phyloP scores from a whole-genome alignment of 257 asterid genomes.

The Scutellaria galericulata region DNA sequence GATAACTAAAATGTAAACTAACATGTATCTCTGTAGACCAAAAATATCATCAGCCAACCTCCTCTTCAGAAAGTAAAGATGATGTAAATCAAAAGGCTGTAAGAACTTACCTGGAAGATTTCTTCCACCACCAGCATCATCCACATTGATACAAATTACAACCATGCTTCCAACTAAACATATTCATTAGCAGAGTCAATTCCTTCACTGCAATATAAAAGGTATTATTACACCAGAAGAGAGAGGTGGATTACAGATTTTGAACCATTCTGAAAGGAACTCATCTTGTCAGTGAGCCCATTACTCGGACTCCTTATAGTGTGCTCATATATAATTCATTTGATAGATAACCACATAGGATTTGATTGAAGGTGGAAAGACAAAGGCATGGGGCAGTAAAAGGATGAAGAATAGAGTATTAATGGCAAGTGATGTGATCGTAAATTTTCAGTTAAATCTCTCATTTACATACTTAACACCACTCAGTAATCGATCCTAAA shows the following conservation, averaged over 20 bases:
- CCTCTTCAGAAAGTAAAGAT: background rate
- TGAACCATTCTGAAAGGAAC: constrained; percentile 1
- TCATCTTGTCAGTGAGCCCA: background rate
- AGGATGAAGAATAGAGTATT: background rate
- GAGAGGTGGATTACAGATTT: background rate
- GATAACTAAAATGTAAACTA: background rate
- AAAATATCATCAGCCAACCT: background rate
- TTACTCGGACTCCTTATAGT: background rate
- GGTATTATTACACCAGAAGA: background rate
- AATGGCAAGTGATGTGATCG: background rate
- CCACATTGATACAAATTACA: background rate
- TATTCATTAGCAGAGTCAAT: background rate
- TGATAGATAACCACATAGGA: too few relatives aligned
- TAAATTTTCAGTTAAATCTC: background rate
- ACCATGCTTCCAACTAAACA: background rate
- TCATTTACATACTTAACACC: background rate
- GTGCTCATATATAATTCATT: background rate
- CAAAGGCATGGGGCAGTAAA: background rate
- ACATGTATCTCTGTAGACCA: background rate
- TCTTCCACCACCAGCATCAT: constrained; percentile 20
- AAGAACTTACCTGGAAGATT: background rate
- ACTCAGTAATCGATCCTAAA: background rate
- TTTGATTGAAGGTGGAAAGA: background rate
- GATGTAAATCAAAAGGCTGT: background rate
- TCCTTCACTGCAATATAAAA: background rate